These are phyloP conservation scores for Piromyces finnis DNA, from an alignment of 192 early-diverging fungal genomes.

Conservation along the genomic window DNA sequence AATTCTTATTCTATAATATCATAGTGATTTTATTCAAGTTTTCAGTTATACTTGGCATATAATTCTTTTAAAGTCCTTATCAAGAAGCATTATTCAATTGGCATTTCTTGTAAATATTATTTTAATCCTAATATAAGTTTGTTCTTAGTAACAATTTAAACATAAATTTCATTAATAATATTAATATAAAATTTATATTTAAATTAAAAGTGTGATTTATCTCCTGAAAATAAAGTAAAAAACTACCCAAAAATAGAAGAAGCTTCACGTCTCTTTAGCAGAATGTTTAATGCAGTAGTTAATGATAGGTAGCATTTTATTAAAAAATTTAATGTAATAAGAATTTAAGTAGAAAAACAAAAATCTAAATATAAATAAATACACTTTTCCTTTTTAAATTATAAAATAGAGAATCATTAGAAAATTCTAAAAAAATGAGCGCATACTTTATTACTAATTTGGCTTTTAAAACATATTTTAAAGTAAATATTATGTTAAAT, in stretches of 20 bases:
- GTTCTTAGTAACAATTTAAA: no score
- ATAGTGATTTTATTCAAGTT: background rate
- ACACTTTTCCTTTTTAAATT: no score
- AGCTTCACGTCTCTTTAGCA: background rate
- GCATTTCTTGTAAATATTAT: background rate
- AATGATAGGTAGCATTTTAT: background rate
- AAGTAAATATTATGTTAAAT: background rate
- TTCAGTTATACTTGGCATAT: background rate
- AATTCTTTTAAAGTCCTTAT: background rate
- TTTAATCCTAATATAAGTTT: no score
- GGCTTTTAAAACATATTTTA: background rate
- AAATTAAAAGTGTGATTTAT: background rate
- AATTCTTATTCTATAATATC: background rate
- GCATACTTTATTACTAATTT: background rate
- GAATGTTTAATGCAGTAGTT: background rate
- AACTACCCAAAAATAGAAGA: background rate
- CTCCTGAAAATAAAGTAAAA: background rate
- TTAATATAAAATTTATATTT: no score
- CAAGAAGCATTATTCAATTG: background rate
- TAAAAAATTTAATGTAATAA: background rate
- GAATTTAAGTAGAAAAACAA: no score
- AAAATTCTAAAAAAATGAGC: background rate
- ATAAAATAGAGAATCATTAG: background rate
- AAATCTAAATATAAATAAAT: no score
- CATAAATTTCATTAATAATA: no score